These are phyloP conservation scores for Darksidea phi DNA, from an alignment of 495 filamentous ascomycete genomes.

Conservation along the genomic window DNA sequence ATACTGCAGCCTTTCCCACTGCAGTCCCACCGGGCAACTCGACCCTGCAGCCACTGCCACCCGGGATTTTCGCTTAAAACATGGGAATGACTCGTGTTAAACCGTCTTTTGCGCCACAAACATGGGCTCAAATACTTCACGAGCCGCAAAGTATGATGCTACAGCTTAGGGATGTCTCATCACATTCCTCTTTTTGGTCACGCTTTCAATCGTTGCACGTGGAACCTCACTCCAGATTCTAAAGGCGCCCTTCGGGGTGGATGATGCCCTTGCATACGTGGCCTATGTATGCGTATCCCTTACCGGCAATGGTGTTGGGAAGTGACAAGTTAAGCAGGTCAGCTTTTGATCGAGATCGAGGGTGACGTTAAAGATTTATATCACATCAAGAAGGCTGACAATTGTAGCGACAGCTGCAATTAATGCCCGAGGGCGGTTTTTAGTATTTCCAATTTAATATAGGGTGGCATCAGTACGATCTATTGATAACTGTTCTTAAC, in stretches of 20 bases:
- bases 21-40: neutral
- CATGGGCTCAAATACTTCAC: slow-evolving; percentile 5
- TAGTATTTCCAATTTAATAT: too few relatives aligned
- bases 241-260: slow-evolving; percentile 2
- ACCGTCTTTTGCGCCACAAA: slow-evolving; percentile 3
- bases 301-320: too few relatives aligned
- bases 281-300: slow-evolving; percentile 1
- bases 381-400: too few relatives aligned
- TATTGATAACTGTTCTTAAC: too few relatives aligned
- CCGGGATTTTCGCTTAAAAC: neutral
- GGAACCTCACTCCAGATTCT: slow-evolving; percentile 4
- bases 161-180: slow-evolving; percentile 3
- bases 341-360: too few relatives aligned
- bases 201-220: neutral
- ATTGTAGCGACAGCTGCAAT: too few relatives aligned
- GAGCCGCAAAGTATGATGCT: slow-evolving; percentile 1
- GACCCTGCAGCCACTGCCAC: neutral
- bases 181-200: slow-evolving; percentile 2
- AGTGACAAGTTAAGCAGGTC: too few relatives aligned
- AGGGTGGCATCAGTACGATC: too few relatives aligned
- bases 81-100: too few relatives aligned
- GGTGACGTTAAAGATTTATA: too few relatives aligned
- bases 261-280: slow-evolving; percentile 10
- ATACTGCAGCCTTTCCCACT: neutral
- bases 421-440: too few relatives aligned